Base-by-base conservation (phyloP, 2,329 filamentous ascomycete species). In the Aspergillus latus region DNA sequence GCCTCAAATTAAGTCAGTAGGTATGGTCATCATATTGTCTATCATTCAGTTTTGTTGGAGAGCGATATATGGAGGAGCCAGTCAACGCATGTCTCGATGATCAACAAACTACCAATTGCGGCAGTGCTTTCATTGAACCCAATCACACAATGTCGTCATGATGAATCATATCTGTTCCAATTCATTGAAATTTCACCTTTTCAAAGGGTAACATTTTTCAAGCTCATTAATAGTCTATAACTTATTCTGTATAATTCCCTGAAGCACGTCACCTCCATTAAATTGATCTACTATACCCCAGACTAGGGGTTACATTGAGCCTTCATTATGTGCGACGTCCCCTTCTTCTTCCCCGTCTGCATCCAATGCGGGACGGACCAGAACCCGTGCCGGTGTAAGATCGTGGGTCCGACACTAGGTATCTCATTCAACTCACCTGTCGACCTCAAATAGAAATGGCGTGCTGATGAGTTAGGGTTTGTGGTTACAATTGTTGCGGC, bases 361-460 rank as follows among this genome's bases (percentile, higher is more conserved):
- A 79, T 83, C 67, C 80, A 84, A 67, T 83, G 80, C 67, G 81
- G 70, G 45, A 83, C 80, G 7, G 75, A 83, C 58, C 79, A 84
- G 62, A 84, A 84, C 54, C 82, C 81, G 2, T 84, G 81, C 54
- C 79, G 78, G 59, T 83, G 80, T 64, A 84, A 84, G 65, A 74
- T 84, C 8, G 74, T 84, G 29, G 81, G 82, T 1, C 81, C 81
- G 37, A 84, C 80, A 1, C 64, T 84, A 43, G 81, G 80, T 65
- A 74, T 21, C 21, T 13, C 15, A 42, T 6, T 56, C 11, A 37
- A 13, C 42, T 40, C 45, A 30, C 16, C 21, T 21, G 16, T 15
- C 49, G 47, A 21, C 32, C 30, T n/a, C 49, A 30, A 10, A 30
- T 28, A 5, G 1, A 52, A 13, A 21, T 21, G 15, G 26, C 28